A percentile compares a stretch with the other conserved stretches of the same genome.
phyloP scores from a whole-genome alignment of 257 asterid genomes.

The Lithospermum erythrorhizon region DNA sequence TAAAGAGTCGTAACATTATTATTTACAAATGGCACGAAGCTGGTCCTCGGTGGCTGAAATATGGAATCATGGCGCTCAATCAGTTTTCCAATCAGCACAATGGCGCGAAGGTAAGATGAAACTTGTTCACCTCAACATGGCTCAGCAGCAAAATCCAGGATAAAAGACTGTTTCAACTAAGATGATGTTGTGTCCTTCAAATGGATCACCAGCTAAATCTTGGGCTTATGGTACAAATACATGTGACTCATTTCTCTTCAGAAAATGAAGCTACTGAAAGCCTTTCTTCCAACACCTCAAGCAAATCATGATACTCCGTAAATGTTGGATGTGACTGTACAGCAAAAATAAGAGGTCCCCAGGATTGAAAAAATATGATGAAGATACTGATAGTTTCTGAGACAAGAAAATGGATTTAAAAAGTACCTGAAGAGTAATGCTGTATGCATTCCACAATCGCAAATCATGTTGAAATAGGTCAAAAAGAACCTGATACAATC shows the following conservation, averaged over 20 bases:
- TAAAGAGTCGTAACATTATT: neutral
- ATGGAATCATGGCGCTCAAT: neutral
- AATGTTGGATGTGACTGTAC: conserved; percentile 62
- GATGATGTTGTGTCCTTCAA: neutral
- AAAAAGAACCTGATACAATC: conserved; percentile 60
- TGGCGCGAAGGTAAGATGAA: neutral
- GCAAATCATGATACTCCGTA: conserved; percentile 68
- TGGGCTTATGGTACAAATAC: conserved; percentile 9
- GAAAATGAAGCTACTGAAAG: conserved; percentile 39
- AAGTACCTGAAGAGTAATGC: conserved; percentile 66
- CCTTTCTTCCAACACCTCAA: conserved; percentile 68
- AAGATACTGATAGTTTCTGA: neutral
- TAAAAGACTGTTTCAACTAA: neutral
- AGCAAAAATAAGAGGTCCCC: conserved; percentile 7
- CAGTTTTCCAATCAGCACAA: neutral
- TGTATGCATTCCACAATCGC: conserved; percentile 87
- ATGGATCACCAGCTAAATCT: conserved; percentile 4
- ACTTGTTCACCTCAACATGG: neutral
- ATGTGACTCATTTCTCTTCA: conserved; percentile 37
- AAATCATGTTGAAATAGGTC: conserved; percentile 83
- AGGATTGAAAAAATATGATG: neutral
- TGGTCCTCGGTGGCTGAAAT: neutral
- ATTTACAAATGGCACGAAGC: neutral
- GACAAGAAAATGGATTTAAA: conserved; percentile 3
- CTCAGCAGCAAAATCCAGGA: neutral